Evolutionary conservation across 176 grass and related monocot genomes (phyloP).

Genomic region (Saccharum officinarum): DNA sequence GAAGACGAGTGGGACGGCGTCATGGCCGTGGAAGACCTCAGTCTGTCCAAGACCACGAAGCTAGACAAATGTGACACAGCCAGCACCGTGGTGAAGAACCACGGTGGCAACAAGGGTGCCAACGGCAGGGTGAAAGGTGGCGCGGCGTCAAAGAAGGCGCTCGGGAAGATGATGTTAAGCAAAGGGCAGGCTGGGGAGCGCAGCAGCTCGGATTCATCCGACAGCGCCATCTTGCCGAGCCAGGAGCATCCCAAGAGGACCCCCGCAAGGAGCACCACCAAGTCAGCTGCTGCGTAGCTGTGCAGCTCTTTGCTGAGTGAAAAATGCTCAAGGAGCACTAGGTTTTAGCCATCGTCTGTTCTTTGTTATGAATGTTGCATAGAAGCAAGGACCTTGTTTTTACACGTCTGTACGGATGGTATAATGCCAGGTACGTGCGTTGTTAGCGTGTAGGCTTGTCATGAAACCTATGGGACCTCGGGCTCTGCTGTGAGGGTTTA

Average conservation of each 20-base stretch:
- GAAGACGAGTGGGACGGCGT: slow-evolving; percentile 81
- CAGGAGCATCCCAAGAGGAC: slow-evolving; percentile 57
- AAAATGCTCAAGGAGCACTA: slow-evolving; percentile 13
- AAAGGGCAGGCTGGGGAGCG: slow-evolving; percentile 60
- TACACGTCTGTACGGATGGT: slow-evolving; percentile 41
- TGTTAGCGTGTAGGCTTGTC: slow-evolving; percentile 43
- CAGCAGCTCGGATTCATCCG: slow-evolving; percentile 75
- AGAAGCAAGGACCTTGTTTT: slow-evolving; percentile 47
- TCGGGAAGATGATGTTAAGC: slow-evolving; percentile 59
- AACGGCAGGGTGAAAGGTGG: slow-evolving; percentile 53
- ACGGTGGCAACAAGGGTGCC: slow-evolving; percentile 26
- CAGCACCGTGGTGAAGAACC: slow-evolving; percentile 16
- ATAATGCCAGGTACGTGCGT: slow-evolving; percentile 42
- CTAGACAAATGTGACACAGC: slow-evolving; percentile 6
- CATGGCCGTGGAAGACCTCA: slow-evolving; percentile 52
- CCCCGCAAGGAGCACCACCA: slow-evolving; percentile 43
- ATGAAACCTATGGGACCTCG: slow-evolving; percentile 35
- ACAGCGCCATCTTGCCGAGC: slow-evolving; percentile 55
- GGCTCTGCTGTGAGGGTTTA: slow-evolving; percentile 37
- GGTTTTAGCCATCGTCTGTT: slow-evolving; percentile 43
- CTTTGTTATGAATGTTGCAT: slow-evolving; percentile 49
- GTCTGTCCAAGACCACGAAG: slow-evolving; percentile 43
- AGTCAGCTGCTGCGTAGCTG: slow-evolving; percentile 39
- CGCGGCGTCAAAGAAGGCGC: slow-evolving; percentile 54
- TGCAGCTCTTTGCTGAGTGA: not conserved